Conservation (phyloP, 2,329 filamentous ascomycete genomes). For the Talaromyces sp. region DNA sequence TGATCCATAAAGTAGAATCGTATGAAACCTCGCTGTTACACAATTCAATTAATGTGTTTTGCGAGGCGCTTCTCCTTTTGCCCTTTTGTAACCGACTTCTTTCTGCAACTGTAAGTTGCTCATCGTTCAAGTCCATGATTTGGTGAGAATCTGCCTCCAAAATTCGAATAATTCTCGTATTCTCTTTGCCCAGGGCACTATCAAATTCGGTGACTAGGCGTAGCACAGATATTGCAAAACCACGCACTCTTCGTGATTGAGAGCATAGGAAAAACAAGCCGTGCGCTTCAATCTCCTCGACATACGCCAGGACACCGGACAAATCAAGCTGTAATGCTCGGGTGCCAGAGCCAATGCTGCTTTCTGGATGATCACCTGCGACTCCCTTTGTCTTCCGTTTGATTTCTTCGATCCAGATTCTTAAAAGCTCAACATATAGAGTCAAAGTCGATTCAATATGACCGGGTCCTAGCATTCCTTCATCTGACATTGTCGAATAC, state of each 20-base stretch:
- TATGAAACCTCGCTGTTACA: constrained; percentile 95
- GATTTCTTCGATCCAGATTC: constrained; percentile 98
- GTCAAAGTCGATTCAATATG: constrained; percentile 93
- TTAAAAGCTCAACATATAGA: constrained; percentile 86
- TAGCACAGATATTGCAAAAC: constrained; percentile 87
- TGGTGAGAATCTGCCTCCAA: constrained; percentile 83
- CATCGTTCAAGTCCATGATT: constrained; percentile 88
- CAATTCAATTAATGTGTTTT: constrained; percentile 84
- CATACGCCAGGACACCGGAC: constrained; percentile 83
- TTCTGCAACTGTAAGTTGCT: constrained; percentile 78
- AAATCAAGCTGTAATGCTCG: constrained; percentile 75
- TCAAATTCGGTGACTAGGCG: constrained; percentile 93
- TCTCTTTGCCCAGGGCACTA: constrained; percentile 74
- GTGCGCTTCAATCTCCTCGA: constrained; percentile 95
- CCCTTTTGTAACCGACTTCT: constrained; percentile 87
- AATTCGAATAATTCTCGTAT: constrained; percentile 81
- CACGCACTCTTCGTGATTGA: constrained; percentile 81
- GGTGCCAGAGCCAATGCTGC: constrained; percentile 58
- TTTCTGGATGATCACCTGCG: constrained; percentile 60
- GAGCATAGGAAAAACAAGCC: constrained; percentile 97
- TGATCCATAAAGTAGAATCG: constrained; percentile 94
- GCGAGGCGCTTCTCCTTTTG: constrained; percentile 75
- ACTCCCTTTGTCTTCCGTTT: constrained; percentile 76
- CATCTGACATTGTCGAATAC: constrained; percentile 96
- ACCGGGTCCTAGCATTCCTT: constrained; percentile 86